These are phyloP conservation scores for Daldinia decipiens DNA, from an alignment of 495 filamentous ascomycete species.

Conservation along the genomic window DNA sequence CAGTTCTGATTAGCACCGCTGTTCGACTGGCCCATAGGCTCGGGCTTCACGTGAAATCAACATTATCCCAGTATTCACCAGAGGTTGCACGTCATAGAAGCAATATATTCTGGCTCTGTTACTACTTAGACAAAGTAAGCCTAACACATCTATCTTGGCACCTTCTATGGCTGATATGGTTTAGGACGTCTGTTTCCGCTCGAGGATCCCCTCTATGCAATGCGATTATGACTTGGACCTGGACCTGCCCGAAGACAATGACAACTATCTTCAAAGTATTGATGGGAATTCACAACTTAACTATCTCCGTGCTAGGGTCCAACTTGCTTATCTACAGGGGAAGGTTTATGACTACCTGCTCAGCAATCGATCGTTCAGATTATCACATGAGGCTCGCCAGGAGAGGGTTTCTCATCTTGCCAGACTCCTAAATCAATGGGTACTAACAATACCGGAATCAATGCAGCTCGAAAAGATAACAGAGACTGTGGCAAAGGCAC, in stretches of 20 bases:
- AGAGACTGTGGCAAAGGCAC: constrained; percentile 29
- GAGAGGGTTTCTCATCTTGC: constrained; percentile 35
- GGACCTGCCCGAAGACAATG: constrained; percentile 45
- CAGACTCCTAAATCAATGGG: constrained; percentile 42
- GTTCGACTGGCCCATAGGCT: constrained; percentile 46
- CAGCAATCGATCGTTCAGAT: constrained; percentile 44
- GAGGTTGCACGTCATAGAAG: constrained; percentile 44
- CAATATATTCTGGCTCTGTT: constrained; percentile 50
- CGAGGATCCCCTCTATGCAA: constrained; percentile 46
- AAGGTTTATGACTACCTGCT: constrained; percentile 46
- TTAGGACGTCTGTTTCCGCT: constrained; percentile 44
- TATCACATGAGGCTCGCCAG: constrained; percentile 33
- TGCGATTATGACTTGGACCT: constrained; percentile 46
- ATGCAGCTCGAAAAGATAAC: constrained; percentile 38
- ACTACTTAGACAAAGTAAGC: constrained; percentile 46
- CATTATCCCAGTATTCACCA: constrained; percentile 29
- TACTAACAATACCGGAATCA: constrained; percentile 39
- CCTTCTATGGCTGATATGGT: not conserved
- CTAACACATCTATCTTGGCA: no score
- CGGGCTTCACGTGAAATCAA: constrained; percentile 38
- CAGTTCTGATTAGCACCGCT: constrained; percentile 48
- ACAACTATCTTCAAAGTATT: constrained; percentile 37
- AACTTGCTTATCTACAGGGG: constrained; percentile 47
- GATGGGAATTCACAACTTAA: constrained; percentile 44
- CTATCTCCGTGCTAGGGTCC: constrained; percentile 42